Conservation (phyloP, 1,284 basidiomycete species). For the Inonotus obliquus region DNA sequence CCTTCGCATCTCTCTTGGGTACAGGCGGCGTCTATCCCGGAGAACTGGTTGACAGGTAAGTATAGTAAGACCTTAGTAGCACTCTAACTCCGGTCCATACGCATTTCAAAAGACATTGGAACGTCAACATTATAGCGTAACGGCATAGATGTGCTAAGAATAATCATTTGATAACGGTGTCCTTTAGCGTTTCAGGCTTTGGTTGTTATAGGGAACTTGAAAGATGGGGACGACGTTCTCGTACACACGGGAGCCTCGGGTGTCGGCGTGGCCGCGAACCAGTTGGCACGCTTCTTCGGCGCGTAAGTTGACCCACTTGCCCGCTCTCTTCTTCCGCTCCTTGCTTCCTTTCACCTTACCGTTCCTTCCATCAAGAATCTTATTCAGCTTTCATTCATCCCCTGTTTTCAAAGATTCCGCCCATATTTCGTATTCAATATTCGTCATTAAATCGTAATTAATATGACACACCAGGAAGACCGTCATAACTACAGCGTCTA, state of each 20-base stretch:
- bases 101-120: background rate
- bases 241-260: slow-evolving; percentile 90
- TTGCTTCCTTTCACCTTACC: background rate
- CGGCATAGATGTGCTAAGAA: background rate
- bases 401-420: background rate
- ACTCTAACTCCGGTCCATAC: background rate
- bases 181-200: slow-evolving; percentile 77
- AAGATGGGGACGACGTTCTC: slow-evolving; percentile 72
- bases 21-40: slow-evolving; percentile 83
- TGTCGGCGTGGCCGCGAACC: slow-evolving; percentile 88
- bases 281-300: slow-evolving; percentile 73
- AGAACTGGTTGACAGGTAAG: slow-evolving; percentile 80
- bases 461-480: slow-evolving; percentile 43
- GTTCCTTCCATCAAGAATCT: background rate
- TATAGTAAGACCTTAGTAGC: background rate
- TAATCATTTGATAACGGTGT: background rate
- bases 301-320: slow-evolving; percentile 49
- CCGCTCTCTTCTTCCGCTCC: background rate
- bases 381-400: slow-evolving; percentile 7
- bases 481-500: slow-evolving; percentile 84
- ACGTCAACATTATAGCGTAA: background rate
- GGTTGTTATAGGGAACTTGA: slow-evolving; percentile 63
- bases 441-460: background rate
- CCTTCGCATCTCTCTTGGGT: slow-evolving; percentile 74
- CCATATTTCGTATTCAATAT: background rate